Evolutionary conservation across 2,329 filamentous ascomycete species (phyloP).

Genomic region (Truncatella angustata): DNA sequence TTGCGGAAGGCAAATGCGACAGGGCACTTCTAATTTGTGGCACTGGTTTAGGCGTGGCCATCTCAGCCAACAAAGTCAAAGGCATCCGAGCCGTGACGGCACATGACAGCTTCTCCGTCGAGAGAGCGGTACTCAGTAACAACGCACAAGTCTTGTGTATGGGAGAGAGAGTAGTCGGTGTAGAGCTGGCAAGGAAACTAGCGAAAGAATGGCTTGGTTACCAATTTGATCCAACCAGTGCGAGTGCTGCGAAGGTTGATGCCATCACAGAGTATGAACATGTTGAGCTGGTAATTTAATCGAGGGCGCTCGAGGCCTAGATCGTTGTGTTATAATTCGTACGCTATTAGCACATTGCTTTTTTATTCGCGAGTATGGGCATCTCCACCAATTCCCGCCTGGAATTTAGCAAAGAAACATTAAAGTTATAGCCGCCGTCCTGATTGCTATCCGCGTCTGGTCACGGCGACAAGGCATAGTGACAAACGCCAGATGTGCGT

Average conservation of each 20-base stretch:
- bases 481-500: too few species aligned
- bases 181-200: slow-evolving; percentile 73
- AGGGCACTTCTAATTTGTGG: slow-evolving; percentile 78
- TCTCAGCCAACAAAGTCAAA: slow-evolving; percentile 78
- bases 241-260: slow-evolving; percentile 44
- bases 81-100: slow-evolving; percentile 79
- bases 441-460: too few species aligned
- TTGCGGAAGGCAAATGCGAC: slow-evolving; percentile 62
- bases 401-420: too few species aligned
- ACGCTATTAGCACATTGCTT: too few species aligned
- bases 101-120: slow-evolving; percentile 78
- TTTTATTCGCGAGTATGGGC: too few species aligned
- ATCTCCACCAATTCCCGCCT: too few species aligned
- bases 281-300: not conserved
- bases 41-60: slow-evolving; percentile 79
- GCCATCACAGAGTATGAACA: slow-evolving; percentile 32
- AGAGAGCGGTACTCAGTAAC: slow-evolving; percentile 77
- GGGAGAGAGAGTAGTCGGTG: slow-evolving; percentile 75
- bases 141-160: slow-evolving; percentile 83
- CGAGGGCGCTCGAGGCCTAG: too few species aligned
- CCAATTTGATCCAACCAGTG: slow-evolving; percentile 59
- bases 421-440: too few species aligned
- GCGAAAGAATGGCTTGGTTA: slow-evolving; percentile 78
- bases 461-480: too few species aligned
- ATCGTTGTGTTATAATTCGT: too few species aligned